phyloP scores from a whole-genome alignment of 2,329 filamentous ascomycete genomes.

The Hymenoscyphus infarciens region DNA sequence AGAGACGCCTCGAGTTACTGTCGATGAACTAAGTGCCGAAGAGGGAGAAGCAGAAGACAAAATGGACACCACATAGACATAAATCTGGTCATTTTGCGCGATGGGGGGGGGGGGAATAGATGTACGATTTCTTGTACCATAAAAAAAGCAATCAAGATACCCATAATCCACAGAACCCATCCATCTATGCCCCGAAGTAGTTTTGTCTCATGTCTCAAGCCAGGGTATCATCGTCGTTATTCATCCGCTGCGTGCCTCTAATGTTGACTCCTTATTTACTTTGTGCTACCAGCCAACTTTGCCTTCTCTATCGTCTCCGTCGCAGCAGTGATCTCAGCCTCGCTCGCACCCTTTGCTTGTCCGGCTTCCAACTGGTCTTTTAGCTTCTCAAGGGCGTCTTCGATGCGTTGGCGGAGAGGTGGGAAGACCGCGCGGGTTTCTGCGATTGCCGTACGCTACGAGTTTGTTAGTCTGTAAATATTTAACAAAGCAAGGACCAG shows the following conservation, averaged over 20 bases:
- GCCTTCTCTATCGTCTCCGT: conserved; percentile 45
- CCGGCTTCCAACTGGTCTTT: conserved; percentile 71
- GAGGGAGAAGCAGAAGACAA: conserved; percentile 46
- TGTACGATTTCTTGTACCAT: conserved; percentile 31
- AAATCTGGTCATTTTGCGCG: not conserved
- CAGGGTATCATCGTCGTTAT: conserved; percentile 16
- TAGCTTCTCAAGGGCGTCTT: conserved; percentile 66
- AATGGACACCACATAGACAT: conserved; percentile 61
- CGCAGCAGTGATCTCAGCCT: conserved; percentile 51
- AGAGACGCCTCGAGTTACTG: conserved; percentile 46
- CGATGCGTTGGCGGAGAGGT: conserved; percentile 67
- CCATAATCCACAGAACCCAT: conserved; percentile 9
- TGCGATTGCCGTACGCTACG: conserved; percentile 56
- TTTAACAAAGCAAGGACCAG: not conserved
- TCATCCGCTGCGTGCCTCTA: conserved; percentile 2
- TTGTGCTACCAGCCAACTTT: conserved; percentile 44
- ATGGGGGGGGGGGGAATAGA: not conserved
- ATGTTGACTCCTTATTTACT: conserved; percentile 4
- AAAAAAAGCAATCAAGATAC: conserved; percentile 27
- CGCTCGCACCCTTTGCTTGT: conserved; percentile 44
- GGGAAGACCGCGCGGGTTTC: conserved; percentile 84
- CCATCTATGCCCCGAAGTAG: not conserved
- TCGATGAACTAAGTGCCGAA: conserved; percentile 45
- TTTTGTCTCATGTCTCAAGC: not conserved
- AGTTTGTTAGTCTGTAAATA: not conserved